phyloP scores from a whole-genome alignment of 768 basidiomycete genomes.

The Scleroderma bovista region DNA sequence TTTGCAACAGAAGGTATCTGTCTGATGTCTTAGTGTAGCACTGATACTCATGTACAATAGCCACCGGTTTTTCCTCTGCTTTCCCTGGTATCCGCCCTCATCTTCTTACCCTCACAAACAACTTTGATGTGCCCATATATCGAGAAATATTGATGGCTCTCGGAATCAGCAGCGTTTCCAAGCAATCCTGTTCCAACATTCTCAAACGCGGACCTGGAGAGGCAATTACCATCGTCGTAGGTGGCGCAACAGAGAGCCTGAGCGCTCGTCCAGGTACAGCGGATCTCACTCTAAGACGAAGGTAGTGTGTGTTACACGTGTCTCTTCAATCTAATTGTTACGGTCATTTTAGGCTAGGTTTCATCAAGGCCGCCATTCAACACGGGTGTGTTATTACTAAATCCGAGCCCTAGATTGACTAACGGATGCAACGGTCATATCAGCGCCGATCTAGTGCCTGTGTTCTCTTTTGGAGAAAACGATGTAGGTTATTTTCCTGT shows the following conservation, averaged over 20 bases:
- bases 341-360: slow-evolving; percentile 58
- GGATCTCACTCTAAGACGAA: slow-evolving; percentile 71
- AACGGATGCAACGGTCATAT: not conserved
- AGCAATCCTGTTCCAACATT: slow-evolving; percentile 85
- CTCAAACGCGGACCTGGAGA: slow-evolving; percentile 53
- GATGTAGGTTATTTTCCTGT: slow-evolving; percentile 53
- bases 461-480: slow-evolving; percentile 98
- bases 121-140: slow-evolving; percentile 91
- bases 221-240: slow-evolving; percentile 92
- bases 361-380: slow-evolving; percentile 91
- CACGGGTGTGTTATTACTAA: slow-evolving; percentile 57
- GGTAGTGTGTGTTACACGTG: slow-evolving; percentile 36
- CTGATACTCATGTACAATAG: slow-evolving; percentile 33
- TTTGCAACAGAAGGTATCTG: slow-evolving; percentile 85
- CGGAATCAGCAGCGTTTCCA: slow-evolving; percentile 92
- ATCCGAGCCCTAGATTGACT: slow-evolving; percentile 1
- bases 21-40: not conserved
- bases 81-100: slow-evolving; percentile 94
- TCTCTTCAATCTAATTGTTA: not conserved
- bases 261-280: slow-evolving; percentile 97
- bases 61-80: slow-evolving; percentile 81
- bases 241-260: slow-evolving; percentile 92
- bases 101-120: slow-evolving; percentile 83
- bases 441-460: slow-evolving; percentile 93
- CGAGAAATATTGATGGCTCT: slow-evolving; percentile 84